Percentiles rank a stretch among this genome's conserved stretches.
Conservation (phyloP, 495 filamentous ascomycete genomes). For the Aspergillus funiculosus region DNA sequence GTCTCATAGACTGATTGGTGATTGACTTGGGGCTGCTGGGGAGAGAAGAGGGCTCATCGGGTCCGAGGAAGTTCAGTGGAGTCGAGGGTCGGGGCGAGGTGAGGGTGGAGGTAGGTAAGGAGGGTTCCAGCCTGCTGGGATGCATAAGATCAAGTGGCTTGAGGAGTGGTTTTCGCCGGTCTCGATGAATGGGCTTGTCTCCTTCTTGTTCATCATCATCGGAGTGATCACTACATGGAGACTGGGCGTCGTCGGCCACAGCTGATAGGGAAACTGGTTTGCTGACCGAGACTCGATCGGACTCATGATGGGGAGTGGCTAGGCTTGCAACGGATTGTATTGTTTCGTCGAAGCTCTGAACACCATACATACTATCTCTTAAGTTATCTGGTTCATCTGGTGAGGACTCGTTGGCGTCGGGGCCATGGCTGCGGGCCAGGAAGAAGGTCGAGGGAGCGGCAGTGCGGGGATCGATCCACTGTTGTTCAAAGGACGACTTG, state of each 20-base stretch:
- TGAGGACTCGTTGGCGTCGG: slow-evolving; percentile 26
- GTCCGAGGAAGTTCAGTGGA: slow-evolving; percentile 38
- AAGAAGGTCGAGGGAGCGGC: slow-evolving; percentile 45
- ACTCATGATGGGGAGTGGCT: slow-evolving; percentile 12
- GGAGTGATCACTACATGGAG: slow-evolving; percentile 7
- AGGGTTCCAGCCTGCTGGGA: slow-evolving; percentile 18
- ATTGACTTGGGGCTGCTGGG: slow-evolving; percentile 50
- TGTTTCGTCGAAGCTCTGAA: slow-evolving; percentile 58
- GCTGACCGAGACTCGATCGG: slow-evolving; percentile 9
- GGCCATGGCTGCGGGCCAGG: slow-evolving; percentile 31
- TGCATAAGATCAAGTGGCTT: slow-evolving; percentile 24
- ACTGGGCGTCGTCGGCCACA: neutral
- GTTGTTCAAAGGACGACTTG: slow-evolving; percentile 32
- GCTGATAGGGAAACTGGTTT: slow-evolving; percentile 4
- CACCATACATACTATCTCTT: slow-evolving; percentile 52
- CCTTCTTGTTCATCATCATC: slow-evolving; percentile 30
- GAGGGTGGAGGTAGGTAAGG: slow-evolving; percentile 23
- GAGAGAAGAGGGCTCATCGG: slow-evolving; percentile 41
- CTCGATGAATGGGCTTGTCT: slow-evolving; percentile 26
- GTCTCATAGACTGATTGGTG: slow-evolving; percentile 44
- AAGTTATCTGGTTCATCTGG: slow-evolving; percentile 19
- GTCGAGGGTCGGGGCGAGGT: slow-evolving; percentile 39
- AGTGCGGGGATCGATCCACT: slow-evolving; percentile 38
- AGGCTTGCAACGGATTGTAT: slow-evolving; percentile 27
- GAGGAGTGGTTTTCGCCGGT: slow-evolving; percentile 33